Conservation (phyloP, 1,139 yeast genomes). For the Sporopachydermia cereana region DNA sequence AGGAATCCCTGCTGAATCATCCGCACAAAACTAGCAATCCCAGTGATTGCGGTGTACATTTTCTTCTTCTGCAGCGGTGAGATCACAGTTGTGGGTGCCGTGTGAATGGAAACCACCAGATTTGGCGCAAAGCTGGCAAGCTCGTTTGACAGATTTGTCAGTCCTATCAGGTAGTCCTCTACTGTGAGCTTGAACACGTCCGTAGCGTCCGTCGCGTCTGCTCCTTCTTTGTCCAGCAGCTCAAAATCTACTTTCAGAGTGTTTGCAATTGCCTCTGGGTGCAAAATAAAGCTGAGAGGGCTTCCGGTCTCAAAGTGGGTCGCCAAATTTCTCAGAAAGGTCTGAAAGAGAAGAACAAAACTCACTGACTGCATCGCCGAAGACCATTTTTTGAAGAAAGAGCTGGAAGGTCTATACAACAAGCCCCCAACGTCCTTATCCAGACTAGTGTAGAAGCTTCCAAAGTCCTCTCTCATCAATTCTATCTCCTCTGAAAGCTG, state of each 20-base stretch:
- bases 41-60: constrained; percentile 3
- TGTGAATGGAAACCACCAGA: neutral
- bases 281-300: neutral
- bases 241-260: neutral
- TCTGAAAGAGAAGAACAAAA: neutral
- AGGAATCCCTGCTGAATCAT: constrained; percentile 22
- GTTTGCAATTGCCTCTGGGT: neutral
- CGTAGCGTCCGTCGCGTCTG: neutral
- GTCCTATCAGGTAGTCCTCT: neutral
- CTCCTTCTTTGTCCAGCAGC: neutral
- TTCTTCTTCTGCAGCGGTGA: neutral
- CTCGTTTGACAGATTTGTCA: constrained; percentile 3
- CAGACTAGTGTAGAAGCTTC: neutral
- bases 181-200: neutral
- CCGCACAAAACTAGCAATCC: constrained; percentile 17
- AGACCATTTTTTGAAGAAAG: neutral
- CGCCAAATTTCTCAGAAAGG: neutral
- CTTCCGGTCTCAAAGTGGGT: neutral
- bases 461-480: neutral
- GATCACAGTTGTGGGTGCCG: neutral
- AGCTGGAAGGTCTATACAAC: neutral
- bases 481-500: neutral
- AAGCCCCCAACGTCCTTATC: neutral
- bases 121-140: neutral
- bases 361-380: neutral